Evolutionary conservation across 176 grass and related monocot species (phyloP).

Genomic region (Pontederia crassipes): DNA sequence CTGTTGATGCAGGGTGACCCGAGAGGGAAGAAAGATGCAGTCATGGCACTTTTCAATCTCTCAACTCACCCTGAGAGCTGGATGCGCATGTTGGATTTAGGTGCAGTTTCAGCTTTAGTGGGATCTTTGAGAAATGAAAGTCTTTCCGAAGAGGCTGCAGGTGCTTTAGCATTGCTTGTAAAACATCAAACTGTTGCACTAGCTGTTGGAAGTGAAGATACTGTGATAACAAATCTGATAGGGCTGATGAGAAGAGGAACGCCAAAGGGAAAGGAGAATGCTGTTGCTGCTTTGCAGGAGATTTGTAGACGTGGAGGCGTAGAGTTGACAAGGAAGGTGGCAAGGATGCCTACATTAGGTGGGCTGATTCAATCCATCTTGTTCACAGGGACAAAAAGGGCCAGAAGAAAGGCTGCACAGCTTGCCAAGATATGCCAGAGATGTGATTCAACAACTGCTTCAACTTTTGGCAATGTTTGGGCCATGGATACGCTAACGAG

Average conservation of each 20-base stretch:
- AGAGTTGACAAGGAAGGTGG: constrained; percentile 40
- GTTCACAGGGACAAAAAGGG: constrained; percentile 69
- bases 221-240: constrained; percentile 53
- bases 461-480: constrained; percentile 35
- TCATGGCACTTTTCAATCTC: constrained; percentile 97
- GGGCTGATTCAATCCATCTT: constrained; percentile 56
- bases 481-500: constrained; percentile 28
- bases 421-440: constrained; percentile 74
- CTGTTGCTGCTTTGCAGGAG: constrained; percentile 92
- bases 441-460: constrained; percentile 31
- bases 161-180: constrained; percentile 69
- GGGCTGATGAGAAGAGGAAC: constrained; percentile 75
- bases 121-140: constrained; percentile 54
- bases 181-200: constrained; percentile 54
- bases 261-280: constrained; percentile 87
- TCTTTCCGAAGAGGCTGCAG: constrained; percentile 80
- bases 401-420: constrained; percentile 71
- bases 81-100: constrained; percentile 53
- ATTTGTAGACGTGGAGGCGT: constrained; percentile 61
- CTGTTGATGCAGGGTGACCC: constrained; percentile 64
- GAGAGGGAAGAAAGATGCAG: constrained; percentile 93
- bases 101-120: constrained; percentile 46
- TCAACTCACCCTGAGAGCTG: constrained; percentile 85
- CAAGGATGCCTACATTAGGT: constrained; percentile 41
- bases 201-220: constrained; percentile 46